Evolutionary conservation across 148 eudicot species (phyloP).

Genomic region (Chenopodium formosanum): DNA sequence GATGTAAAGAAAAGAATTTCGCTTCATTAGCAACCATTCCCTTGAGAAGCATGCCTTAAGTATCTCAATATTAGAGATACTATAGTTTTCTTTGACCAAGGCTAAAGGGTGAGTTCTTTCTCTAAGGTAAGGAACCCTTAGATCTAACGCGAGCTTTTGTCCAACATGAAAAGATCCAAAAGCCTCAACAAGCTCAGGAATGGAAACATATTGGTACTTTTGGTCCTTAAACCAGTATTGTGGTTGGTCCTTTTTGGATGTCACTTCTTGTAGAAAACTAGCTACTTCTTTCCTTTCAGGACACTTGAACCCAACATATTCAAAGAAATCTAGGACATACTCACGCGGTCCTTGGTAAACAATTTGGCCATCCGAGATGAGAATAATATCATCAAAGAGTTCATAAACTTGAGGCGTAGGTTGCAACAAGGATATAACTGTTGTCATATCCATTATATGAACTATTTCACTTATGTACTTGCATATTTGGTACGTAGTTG

Average conservation of each 20-base stretch:
- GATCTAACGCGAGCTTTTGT: constrained; percentile 36
- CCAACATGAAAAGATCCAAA: constrained; percentile 55
- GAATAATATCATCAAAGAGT: constrained; percentile 67
- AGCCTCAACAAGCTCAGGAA: constrained; percentile 43
- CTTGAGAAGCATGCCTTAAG: constrained; percentile 64
- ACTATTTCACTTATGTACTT: constrained; percentile 68
- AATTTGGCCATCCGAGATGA: constrained; percentile 70
- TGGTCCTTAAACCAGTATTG: constrained; percentile 58
- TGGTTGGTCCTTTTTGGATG: constrained; percentile 67
- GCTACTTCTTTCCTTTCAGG: constrained; percentile 79
- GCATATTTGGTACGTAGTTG: constrained; percentile 70
- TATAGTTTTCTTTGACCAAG: constrained; percentile 51
- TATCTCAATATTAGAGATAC: constrained; percentile 57
- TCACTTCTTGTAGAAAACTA: constrained; percentile 80
- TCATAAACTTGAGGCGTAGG: constrained; percentile 73
- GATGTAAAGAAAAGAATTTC: constrained; percentile 51
- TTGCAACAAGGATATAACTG: constrained; percentile 69
- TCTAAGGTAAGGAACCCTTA: constrained; percentile 50
- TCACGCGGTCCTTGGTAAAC: constrained; percentile 78
- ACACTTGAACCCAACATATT: constrained; percentile 58
- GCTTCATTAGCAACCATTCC: constrained; percentile 75
- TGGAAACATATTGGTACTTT: constrained; percentile 46
- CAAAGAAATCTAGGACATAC: constrained; percentile 59
- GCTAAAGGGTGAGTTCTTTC: constrained; percentile 54
- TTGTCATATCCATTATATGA: constrained; percentile 66